Evolutionary conservation across 768 basidiomycete genomes (phyloP).

Genomic region (Mycena vulgaris): DNA sequence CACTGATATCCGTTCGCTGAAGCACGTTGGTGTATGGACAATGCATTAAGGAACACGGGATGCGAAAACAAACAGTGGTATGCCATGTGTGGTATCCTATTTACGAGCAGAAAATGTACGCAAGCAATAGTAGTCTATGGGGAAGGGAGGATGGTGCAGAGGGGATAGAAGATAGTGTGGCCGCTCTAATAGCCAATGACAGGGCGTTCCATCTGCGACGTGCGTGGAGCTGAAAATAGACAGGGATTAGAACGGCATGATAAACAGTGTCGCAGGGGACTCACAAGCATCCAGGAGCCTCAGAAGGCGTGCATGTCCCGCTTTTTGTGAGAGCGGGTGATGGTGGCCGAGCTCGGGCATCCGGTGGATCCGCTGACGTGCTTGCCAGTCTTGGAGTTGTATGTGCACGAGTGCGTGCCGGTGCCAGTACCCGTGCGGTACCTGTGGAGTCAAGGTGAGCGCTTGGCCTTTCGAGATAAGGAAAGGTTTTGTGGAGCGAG

Average conservation of each 20-base stretch:
- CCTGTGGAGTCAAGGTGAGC: background rate
- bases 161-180: too few relatives aligned
- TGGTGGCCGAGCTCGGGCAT: constrained; percentile 13
- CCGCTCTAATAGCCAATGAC: too few relatives aligned
- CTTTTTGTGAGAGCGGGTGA: constrained; percentile 18
- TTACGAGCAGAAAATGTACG: too few relatives aligned
- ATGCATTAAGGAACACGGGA: too few relatives aligned
- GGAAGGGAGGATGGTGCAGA: too few relatives aligned
- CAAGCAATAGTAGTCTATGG: too few relatives aligned
- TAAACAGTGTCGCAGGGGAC: background rate
- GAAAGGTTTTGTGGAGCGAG: background rate
- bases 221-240: background rate
- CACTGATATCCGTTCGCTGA: too few relatives aligned
- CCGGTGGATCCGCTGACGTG: background rate
- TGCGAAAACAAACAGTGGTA: too few relatives aligned
- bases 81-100: too few relatives aligned
- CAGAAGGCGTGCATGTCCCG: background rate
- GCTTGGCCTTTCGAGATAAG: background rate
- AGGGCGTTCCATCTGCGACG: background rate
- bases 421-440: constrained; percentile 30
- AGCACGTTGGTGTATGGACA: too few relatives aligned
- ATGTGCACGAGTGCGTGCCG: constrained; percentile 33
- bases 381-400: constrained; percentile 19
- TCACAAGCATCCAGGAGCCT: background rate
- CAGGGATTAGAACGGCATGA: background rate